phyloP scores from a whole-genome alignment of 2,329 filamentous ascomycete genomes.

The Penicillium palitans region DNA sequence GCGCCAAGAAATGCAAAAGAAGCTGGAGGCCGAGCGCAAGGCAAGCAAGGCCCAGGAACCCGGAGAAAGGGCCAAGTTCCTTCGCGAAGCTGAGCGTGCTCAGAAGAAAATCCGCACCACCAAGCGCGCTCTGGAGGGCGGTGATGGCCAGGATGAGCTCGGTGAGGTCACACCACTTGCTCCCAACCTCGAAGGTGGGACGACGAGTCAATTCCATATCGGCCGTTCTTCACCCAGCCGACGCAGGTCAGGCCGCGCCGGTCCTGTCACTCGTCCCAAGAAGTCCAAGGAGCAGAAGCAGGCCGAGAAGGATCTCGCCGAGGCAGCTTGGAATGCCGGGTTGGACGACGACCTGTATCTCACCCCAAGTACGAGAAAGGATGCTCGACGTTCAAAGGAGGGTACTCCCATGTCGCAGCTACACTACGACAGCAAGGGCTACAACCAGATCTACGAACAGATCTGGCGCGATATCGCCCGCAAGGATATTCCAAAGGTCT shows the following conservation, averaged over 20 bases:
- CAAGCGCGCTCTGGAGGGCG: constrained; percentile 81
- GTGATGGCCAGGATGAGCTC: constrained; percentile 72
- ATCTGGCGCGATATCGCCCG: constrained; percentile 94
- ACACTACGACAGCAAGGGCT: constrained; percentile 82
- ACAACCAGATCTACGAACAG: constrained; percentile 95
- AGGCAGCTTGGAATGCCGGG: constrained; percentile 77
- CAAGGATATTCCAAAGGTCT: constrained; percentile 91
- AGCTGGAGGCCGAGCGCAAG: constrained; percentile 73
- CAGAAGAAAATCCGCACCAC: constrained; percentile 93
- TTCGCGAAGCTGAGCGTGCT: constrained; percentile 83
- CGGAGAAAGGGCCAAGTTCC: constrained; percentile 73
- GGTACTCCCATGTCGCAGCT: constrained; percentile 55
- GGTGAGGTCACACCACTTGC: constrained; percentile 70
- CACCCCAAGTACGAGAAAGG: constrained; percentile 56
- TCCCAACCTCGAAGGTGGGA: constrained; percentile 79
- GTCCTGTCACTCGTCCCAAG: constrained; percentile 65
- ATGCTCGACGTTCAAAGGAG: constrained; percentile 45
- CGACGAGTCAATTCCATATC: constrained; percentile 79
- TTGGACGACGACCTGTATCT: constrained; percentile 51
- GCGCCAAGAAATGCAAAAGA: constrained; percentile 82
- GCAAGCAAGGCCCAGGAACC: constrained; percentile 79
- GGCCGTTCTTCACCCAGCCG: constrained; percentile 55
- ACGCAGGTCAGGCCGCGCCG: constrained; percentile 56
- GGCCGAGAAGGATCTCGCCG: constrained; percentile 72
- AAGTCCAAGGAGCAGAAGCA: constrained; percentile 79